Evolutionary conservation across 2,329 filamentous ascomycete species (phyloP), one percentile per base, ranked within the genome.

Genomic region (Gyromitra esculenta): DNA sequence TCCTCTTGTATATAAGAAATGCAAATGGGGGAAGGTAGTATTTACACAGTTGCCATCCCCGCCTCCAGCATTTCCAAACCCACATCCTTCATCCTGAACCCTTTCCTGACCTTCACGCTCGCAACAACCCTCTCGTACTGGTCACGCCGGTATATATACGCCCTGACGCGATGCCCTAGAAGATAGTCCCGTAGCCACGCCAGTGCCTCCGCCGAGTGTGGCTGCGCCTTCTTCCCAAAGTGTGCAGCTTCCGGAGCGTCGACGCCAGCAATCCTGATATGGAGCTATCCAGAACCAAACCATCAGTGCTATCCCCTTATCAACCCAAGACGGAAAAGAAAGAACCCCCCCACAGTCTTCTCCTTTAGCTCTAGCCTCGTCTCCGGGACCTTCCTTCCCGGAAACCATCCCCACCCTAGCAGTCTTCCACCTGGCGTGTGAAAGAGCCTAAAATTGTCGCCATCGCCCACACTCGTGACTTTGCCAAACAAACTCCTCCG

Each of bases 381-480:
- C 11, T 85, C 87, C 0, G 94, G 94, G 5, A 97, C 87, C 75
- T 85, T 90, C 81, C 93, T 87, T 83, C 88, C 86, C 5, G 88
- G 91, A 79, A 96, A 82, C 93, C 93, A 97, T n/a, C 92, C 94
- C 96, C 96, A 99, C 68, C 96, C 96, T 9, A 91, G 88, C 66
- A 94, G 84, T 79, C 90, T 88, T 9, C 96, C 96, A n/a, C 95
- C 95, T 0, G 96, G 96, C 0, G 94, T 98, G 83, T 99, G 96
- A 83, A 91, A 99, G 62, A 99, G 83, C 80, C 96, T 91, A 83
- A 99, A 97, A 82, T 95, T 95, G 84, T 99, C 96, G 2, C 94
- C 96, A 86, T 99, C 96, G 54, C 96, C 96, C 31, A 99, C 96
- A 80, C 92, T 94, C 11, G 95, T 97, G 54, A 98, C 96, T 77